Evolutionary conservation across 345 rosid species (phyloP).

Genomic region (Toxicodendron radicans): DNA sequence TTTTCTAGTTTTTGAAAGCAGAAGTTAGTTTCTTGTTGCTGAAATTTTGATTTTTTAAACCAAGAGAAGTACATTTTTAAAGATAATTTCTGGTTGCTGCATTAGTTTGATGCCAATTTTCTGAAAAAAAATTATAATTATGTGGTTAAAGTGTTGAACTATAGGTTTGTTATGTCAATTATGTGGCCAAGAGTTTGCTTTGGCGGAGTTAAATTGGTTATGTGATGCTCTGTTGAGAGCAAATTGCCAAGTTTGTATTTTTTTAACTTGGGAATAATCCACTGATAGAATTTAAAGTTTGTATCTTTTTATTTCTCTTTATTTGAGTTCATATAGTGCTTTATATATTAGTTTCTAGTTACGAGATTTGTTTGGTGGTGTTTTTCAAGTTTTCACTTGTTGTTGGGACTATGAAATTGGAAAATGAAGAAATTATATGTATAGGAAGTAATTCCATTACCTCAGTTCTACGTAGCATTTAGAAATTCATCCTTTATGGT

Average conservation of each 20-base stretch:
- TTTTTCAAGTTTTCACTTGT: neutral
- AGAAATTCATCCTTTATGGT: neutral
- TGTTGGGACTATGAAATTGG: neutral
- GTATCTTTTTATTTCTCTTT: neutral
- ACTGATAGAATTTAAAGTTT: neutral
- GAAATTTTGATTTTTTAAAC: neutral
- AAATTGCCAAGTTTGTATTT: neutral
- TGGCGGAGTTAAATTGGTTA: neutral
- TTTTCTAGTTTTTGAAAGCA: neutral
- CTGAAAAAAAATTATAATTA: neutral
- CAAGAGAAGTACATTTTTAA: neutral
- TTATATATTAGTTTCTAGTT: neutral
- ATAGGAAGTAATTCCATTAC: neutral
- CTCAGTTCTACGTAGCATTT: neutral
- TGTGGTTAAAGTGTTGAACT: neutral
- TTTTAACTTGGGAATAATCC: neutral
- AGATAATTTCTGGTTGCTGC: neutral
- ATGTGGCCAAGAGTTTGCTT: neutral
- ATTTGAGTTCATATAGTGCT: neutral
- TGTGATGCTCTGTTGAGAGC: neutral
- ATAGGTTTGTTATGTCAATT: neutral
- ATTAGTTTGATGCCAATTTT: neutral
- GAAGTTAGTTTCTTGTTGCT: neutral
- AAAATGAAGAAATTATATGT: too few relatives aligned
- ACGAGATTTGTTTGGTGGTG: neutral